phyloP scores from a whole-genome alignment of 352 stramenopile species.

The Globisporangium echinulatum region DNA sequence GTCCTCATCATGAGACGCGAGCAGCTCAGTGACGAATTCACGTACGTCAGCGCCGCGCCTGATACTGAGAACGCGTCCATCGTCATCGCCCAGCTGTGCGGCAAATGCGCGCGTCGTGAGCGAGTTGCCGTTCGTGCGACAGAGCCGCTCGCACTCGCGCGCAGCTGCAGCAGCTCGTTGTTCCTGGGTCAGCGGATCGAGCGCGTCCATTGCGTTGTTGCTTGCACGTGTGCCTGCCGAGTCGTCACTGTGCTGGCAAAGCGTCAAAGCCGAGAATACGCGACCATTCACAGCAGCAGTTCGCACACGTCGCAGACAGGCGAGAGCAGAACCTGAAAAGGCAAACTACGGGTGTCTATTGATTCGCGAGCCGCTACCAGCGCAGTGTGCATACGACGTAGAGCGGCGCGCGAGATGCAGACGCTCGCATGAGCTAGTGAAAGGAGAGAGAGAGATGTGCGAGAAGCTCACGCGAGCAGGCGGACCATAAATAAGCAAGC shows the following conservation, averaged over 20 bases:
- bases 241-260: no score
- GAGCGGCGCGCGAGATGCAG: background rate
- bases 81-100: background rate
- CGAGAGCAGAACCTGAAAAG: background rate
- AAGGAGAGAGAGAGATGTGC: background rate
- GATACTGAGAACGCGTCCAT: no score
- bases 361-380: background rate
- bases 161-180: slow-evolving; percentile 20
- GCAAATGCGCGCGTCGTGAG: slow-evolving; percentile 32
- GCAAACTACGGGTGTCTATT: slow-evolving; percentile 12
- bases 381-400: background rate
- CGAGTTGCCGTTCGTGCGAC: slow-evolving; percentile 32
- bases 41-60: no score
- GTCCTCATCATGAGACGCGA: background rate
- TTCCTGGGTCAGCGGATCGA: slow-evolving; percentile 17
- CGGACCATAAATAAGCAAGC: slow-evolving; percentile 14
- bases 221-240: background rate
- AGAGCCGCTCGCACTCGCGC: slow-evolving; percentile 30
- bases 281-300: no score
- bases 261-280: no score
- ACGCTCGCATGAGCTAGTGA: background rate
- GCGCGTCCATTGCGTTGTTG: slow-evolving; percentile 18
- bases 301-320: background rate
- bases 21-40: no score
- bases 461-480: background rate